Evolutionary conservation across 768 basidiomycete species (phyloP).

Genomic region (Russula earlei): DNA sequence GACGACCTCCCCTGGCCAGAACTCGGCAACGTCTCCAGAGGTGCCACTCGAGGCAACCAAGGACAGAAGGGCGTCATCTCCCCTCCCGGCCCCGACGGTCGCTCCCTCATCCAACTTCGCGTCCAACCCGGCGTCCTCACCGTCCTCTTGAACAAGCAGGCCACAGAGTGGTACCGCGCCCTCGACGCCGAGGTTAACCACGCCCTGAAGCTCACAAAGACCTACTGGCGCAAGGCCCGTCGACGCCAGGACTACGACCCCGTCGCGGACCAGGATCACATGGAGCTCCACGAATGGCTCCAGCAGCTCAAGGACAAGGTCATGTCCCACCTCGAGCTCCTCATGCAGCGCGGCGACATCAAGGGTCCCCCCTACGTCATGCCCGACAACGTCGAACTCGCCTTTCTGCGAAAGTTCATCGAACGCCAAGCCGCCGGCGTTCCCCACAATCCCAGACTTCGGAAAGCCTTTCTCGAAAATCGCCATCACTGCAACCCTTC

Average conservation of each 20-base stretch:
- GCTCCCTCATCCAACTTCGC: constrained; percentile 66
- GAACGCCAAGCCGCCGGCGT: constrained; percentile 69
- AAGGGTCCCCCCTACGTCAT: constrained; percentile 75
- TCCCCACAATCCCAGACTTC: constrained; percentile 72
- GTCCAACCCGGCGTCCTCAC: constrained; percentile 78
- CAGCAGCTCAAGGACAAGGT: constrained; percentile 84
- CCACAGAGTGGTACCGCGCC: constrained; percentile 75
- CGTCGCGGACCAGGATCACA: constrained; percentile 79
- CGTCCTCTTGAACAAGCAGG: constrained; percentile 61
- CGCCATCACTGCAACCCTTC: constrained; percentile 8
- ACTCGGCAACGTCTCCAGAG: constrained; percentile 75
- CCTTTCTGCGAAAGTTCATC: constrained; percentile 74
- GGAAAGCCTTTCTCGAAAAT: constrained; percentile 25
- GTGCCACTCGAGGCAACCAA: constrained; percentile 78
- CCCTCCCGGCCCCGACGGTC: constrained; percentile 63
- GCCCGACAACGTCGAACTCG: constrained; percentile 69
- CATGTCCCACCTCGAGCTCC: constrained; percentile 77
- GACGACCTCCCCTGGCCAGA: constrained; percentile 86
- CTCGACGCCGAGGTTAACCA: constrained; percentile 73
- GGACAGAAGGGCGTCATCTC: constrained; percentile 75
- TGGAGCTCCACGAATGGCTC: constrained; percentile 83
- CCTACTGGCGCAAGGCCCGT: constrained; percentile 68
- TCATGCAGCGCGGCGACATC: constrained; percentile 84
- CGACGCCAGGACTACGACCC: constrained; percentile 81
- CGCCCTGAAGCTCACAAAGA: constrained; percentile 77